Evolutionary conservation across 768 basidiomycete genomes (phyloP).

Genomic region (Cystofilobasidium capitatum): DNA sequence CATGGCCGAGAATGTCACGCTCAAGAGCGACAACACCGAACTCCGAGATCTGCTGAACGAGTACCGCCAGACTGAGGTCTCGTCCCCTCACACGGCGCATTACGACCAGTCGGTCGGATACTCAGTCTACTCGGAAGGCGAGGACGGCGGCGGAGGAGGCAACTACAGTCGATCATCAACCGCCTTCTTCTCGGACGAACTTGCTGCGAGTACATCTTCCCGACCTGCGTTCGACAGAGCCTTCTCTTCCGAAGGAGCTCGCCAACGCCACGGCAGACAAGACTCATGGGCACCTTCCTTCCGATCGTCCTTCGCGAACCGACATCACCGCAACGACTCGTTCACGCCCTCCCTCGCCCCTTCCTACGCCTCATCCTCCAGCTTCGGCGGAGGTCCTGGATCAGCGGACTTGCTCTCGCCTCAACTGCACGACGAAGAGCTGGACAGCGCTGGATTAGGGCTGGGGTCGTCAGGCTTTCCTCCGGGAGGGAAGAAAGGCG

Average conservation of each 20-base stretch:
- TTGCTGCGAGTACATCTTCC: constrained; percentile 19
- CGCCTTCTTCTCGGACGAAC: constrained; percentile 27
- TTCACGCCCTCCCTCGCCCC: constrained; percentile 27
- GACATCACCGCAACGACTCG: constrained; percentile 26
- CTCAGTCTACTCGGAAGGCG: constrained; percentile 14
- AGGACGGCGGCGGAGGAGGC: neutral
- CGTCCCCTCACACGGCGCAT: neutral
- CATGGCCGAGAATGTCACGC: constrained; percentile 70
- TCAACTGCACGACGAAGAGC: constrained; percentile 3
- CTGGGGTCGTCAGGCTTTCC: neutral
- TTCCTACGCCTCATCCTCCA: constrained; percentile 21
- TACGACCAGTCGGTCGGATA: neutral
- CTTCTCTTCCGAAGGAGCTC: neutral
- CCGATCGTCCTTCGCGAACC: neutral
- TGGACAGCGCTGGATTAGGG: neutral
- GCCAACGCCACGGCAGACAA: constrained; percentile 8
- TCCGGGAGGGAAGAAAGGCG: neutral
- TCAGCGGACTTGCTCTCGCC: constrained; percentile 15
- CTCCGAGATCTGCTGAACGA: constrained; percentile 63
- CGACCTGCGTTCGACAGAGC: constrained; percentile 1
- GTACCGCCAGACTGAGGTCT: constrained; percentile 50
- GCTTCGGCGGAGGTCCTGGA: constrained; percentile 6
- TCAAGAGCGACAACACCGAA: constrained; percentile 73
- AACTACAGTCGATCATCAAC: constrained; percentile 21
- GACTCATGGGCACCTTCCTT: constrained; percentile 24